These are phyloP conservation scores for Claviceps paspali DNA, from an alignment of 2,329 filamentous ascomycete genomes.

Conservation along the genomic window DNA sequence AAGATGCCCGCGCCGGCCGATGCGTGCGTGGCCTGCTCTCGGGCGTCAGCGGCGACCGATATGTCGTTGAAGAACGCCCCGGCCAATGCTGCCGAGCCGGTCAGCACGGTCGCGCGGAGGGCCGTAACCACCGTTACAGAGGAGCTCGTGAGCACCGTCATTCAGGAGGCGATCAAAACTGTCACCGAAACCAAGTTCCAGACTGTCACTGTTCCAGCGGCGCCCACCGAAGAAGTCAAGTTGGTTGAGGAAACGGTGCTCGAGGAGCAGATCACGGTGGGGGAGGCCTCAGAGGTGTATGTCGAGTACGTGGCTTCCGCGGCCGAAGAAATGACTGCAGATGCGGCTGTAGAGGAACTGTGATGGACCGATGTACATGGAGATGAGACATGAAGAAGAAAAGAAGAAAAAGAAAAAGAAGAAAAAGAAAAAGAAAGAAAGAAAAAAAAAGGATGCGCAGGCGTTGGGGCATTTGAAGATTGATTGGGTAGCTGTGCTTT, in stretches of 20 bases:
- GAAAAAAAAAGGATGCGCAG: too few relatives aligned
- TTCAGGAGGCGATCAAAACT: slow-evolving; percentile 13
- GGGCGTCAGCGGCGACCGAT: slow-evolving; percentile 2
- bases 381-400: too few relatives aligned
- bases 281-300: background rate
- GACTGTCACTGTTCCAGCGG: slow-evolving; percentile 7
- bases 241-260: too few relatives aligned
- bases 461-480: too few relatives aligned
- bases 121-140: slow-evolving; percentile 16
- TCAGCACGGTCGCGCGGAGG: slow-evolving; percentile 10
- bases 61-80: background rate
- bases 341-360: too few relatives aligned
- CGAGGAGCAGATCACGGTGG: background rate
- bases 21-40: slow-evolving; percentile 11
- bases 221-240: background rate
- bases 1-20: slow-evolving; percentile 7
- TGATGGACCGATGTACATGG: too few relatives aligned
- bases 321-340: too few relatives aligned
- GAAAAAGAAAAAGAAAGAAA: too few relatives aligned
- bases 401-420: too few relatives aligned
- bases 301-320: too few relatives aligned
- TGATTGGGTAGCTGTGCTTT: too few relatives aligned
- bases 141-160: slow-evolving; percentile 3
- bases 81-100: slow-evolving; percentile 3
- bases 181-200: slow-evolving; percentile 15